Conservation (phyloP, 257 asterid genomes). For the Buddleja alternifolia region DNA sequence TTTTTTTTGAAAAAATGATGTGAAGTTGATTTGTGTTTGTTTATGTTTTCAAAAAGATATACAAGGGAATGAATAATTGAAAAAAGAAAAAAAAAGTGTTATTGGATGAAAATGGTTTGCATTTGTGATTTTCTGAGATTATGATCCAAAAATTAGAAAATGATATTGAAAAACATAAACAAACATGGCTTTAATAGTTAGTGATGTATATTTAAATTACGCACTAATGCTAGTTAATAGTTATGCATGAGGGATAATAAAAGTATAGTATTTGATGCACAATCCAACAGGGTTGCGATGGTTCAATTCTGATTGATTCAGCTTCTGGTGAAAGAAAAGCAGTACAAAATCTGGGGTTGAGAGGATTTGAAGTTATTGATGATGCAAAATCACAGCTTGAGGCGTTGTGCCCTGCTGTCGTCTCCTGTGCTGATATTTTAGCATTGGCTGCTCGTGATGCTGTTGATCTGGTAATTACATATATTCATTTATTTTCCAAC, state of each 20-base stretch:
- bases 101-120: too few relatives aligned
- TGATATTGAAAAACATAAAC: too few relatives aligned
- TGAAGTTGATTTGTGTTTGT: too few relatives aligned
- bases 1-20: too few relatives aligned
- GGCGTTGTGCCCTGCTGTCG: constrained; percentile 55
- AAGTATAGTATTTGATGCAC: not conserved
- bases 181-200: too few relatives aligned
- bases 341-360: constrained; percentile 46
- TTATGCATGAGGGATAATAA: not conserved
- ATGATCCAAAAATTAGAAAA: too few relatives aligned
- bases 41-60: too few relatives aligned
- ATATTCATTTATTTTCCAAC: not conserved
- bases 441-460: constrained; percentile 75
- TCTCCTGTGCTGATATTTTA: constrained; percentile 70
- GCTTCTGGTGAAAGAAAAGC: constrained; percentile 58
- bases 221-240: too few relatives aligned
- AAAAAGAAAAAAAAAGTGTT: too few relatives aligned
- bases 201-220: too few relatives aligned
- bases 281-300: constrained; percentile 77
- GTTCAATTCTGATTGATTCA: constrained; percentile 52
- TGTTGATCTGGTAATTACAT: constrained; percentile 53
- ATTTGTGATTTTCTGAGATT: too few relatives aligned
- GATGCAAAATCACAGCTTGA: constrained; percentile 69
- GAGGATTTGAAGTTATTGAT: constrained; percentile 69
- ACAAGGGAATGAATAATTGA: too few relatives aligned